A percentile compares a stretch with the other conserved stretches of the same genome.
Conservation (phyloP, 495 filamentous ascomycete species). For the Talaromyces trachyspermus region DNA sequence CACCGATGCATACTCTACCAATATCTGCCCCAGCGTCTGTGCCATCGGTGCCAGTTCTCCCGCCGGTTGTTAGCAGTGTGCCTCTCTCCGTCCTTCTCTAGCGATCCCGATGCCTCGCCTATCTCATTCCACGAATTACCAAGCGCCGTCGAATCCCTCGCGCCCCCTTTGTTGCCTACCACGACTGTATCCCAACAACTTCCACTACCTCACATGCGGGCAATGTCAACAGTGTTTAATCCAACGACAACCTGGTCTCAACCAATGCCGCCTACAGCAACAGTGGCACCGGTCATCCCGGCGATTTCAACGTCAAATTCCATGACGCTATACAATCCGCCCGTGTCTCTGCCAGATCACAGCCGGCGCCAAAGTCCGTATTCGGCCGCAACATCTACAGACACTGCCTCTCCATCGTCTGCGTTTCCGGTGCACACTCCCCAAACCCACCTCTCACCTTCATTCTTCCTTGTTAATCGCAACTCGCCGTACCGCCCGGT, state of each 20-base stretch:
- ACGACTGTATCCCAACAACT: slow-evolving; percentile 22
- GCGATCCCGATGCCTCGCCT: slow-evolving; percentile 41
- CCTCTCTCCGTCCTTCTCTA: slow-evolving; percentile 19
- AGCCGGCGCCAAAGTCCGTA: slow-evolving; percentile 31
- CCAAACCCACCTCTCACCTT: slow-evolving; percentile 53
- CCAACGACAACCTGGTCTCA: slow-evolving; percentile 38
- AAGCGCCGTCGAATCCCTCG: slow-evolving; percentile 19
- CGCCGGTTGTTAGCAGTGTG: slow-evolving; percentile 26
- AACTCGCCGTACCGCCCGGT: slow-evolving; percentile 90
- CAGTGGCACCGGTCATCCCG: slow-evolving; percentile 1
- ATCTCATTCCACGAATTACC: slow-evolving; percentile 45
- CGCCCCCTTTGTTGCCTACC: background rate
- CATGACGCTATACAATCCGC: slow-evolving; percentile 39
- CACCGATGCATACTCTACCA: slow-evolving; percentile 18
- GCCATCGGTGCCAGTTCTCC: slow-evolving; percentile 29
- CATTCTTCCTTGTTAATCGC: slow-evolving; percentile 53
- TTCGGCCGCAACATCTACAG: slow-evolving; percentile 25
- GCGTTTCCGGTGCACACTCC: slow-evolving; percentile 40
- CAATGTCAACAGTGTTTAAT: slow-evolving; percentile 59
- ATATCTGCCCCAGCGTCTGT: slow-evolving; percentile 27
- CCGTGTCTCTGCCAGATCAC: slow-evolving; percentile 43
- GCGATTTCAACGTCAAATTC: slow-evolving; percentile 35
- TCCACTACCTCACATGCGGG: slow-evolving; percentile 39
- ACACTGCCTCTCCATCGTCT: slow-evolving; percentile 33
- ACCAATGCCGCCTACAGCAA: slow-evolving; percentile 30